Conservation (phyloP, 352 stramenopile species). For the Phytopythium cucurbitacearum region DNA sequence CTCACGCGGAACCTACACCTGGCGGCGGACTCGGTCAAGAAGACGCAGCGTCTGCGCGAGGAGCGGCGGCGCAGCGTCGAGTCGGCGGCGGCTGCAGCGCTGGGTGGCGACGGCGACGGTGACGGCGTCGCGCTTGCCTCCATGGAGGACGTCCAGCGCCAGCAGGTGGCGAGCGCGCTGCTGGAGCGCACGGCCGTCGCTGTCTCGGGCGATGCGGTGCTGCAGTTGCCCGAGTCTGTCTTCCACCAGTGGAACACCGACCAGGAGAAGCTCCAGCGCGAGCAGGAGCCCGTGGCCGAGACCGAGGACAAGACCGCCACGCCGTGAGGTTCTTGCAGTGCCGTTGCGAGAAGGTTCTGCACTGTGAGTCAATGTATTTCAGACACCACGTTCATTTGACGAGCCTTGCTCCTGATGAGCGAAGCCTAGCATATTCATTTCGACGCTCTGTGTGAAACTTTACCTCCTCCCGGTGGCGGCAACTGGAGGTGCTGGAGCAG, state of each 20-base stretch:
- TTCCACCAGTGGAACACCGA: slow-evolving; percentile 57
- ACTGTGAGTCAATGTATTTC: too few species aligned
- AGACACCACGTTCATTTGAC: too few species aligned
- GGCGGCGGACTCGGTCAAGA: slow-evolving; percentile 40
- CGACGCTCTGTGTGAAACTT: too few species aligned
- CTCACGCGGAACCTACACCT: slow-evolving; percentile 67
- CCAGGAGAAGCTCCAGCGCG: slow-evolving; percentile 8
- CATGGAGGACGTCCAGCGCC: slow-evolving; percentile 64
- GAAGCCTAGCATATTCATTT: too few species aligned
- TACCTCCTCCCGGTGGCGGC: neutral
- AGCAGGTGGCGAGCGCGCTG: slow-evolving; percentile 59
- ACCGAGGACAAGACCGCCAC: slow-evolving; percentile 2
- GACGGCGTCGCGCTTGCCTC: slow-evolving; percentile 37
- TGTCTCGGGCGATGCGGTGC: slow-evolving; percentile 63
- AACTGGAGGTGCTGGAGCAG: neutral
- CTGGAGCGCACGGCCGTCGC: slow-evolving; percentile 66
- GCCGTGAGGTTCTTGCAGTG: too few species aligned
- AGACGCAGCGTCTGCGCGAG: slow-evolving; percentile 57
- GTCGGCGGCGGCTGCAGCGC: slow-evolving; percentile 15
- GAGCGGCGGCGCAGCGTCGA: slow-evolving; percentile 21
- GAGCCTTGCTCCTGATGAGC: too few species aligned
- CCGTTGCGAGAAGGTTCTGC: too few species aligned
- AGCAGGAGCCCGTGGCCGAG: slow-evolving; percentile 10
- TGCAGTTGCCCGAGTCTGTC: slow-evolving; percentile 65
- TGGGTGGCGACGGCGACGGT: slow-evolving; percentile 4